These are phyloP conservation scores for Pestalotiopsis sp. DNA, from an alignment of 2,329 filamentous ascomycete species.

Conservation along the genomic window DNA sequence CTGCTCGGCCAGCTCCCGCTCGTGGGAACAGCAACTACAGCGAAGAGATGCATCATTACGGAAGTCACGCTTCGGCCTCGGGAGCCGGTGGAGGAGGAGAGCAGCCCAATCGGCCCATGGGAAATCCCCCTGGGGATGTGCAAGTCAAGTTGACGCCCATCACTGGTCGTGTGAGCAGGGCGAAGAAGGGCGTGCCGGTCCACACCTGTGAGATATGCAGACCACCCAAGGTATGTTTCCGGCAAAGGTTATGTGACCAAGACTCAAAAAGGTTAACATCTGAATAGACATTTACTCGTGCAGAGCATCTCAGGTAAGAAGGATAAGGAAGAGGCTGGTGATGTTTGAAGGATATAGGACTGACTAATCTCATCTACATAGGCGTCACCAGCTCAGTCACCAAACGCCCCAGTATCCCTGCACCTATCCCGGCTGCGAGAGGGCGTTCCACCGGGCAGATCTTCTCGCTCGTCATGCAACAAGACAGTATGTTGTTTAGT, in stretches of 20 bases:
- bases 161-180: conserved; percentile 58
- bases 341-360: conserved; percentile 14
- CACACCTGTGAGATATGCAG: conserved; percentile 56
- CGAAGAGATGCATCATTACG: conserved; percentile 51
- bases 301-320: conserved; percentile 61
- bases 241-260: not conserved
- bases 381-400: conserved; percentile 65
- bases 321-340: not conserved
- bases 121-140: conserved; percentile 36
- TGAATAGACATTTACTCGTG: conserved; percentile 61
- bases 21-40: conserved; percentile 48
- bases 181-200: conserved; percentile 62
- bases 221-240: conserved; percentile 49
- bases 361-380: conserved; percentile 33
- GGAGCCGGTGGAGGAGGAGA: conserved; percentile 34
- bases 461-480: conserved; percentile 60
- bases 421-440: conserved; percentile 55
- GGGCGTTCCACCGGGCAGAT: conserved; percentile 61
- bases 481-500: conserved; percentile 46
- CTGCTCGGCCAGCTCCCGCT: conserved; percentile 30
- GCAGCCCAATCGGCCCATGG: conserved; percentile 44
- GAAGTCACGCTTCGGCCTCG: conserved; percentile 37
- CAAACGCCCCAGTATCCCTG: conserved; percentile 56
- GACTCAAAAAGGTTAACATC: conserved; percentile 20
- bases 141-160: conserved; percentile 58